Conservation (phyloP, 257 asterid genomes). For the Petunia secreta region DNA sequence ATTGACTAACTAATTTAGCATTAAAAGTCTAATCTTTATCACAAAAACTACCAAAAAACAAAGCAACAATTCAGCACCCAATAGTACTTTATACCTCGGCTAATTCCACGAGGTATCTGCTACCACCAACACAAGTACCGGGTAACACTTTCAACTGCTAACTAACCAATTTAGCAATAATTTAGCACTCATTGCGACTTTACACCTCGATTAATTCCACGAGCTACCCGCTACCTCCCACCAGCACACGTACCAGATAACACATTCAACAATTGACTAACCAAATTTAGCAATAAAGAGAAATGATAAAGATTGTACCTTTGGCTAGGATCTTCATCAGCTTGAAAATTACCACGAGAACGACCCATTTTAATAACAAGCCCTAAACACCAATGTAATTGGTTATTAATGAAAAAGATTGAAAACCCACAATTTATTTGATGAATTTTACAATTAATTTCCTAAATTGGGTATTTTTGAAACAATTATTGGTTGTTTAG, state of each 20-base stretch:
- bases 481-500: slow-evolving; percentile 20
- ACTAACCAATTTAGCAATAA: too few species aligned
- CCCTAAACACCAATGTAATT: slow-evolving; percentile 12
- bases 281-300: neutral
- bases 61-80: slow-evolving; percentile 3
- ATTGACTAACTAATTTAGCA: neutral
- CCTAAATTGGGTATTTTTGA: neutral
- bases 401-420: neutral
- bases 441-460: neutral
- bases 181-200: too few species aligned
- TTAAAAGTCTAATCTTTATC: slow-evolving; percentile 23
- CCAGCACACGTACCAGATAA: too few species aligned
- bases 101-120: too few species aligned
- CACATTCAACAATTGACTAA: too few species aligned
- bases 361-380: slow-evolving; percentile 64
- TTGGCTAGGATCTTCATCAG: slow-evolving; percentile 83
- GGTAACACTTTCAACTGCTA: too few species aligned
- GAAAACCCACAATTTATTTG: neutral
- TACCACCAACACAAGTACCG: too few species aligned
- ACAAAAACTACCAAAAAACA: slow-evolving; percentile 9
- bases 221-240: too few species aligned
- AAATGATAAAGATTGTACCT: slow-evolving; percentile 45
- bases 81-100: neutral
- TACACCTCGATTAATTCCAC: too few species aligned
- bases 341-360: slow-evolving; percentile 79